Evolutionary conservation across 495 filamentous ascomycete genomes (phyloP).

Genomic region (Aspergillus kassunensis): DNA sequence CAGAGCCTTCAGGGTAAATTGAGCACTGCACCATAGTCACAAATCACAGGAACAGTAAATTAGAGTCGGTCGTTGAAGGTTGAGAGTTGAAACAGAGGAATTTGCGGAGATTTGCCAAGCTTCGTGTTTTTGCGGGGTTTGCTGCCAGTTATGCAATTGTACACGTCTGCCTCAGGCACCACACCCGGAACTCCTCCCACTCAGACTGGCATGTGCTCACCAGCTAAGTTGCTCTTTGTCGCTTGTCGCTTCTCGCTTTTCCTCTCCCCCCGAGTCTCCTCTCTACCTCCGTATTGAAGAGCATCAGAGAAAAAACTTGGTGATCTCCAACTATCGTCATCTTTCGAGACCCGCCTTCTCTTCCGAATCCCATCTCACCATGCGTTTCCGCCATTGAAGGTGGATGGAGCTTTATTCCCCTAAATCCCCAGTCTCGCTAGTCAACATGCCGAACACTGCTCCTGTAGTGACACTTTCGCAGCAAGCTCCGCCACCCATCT

Average conservation of each 20-base stretch:
- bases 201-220: constrained; percentile 1
- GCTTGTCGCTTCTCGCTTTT: constrained; percentile 2
- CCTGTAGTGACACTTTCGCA: constrained; percentile 17
- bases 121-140: constrained; percentile 7
- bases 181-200: not conserved
- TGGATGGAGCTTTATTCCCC: constrained; percentile 21
- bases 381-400: constrained; percentile 19
- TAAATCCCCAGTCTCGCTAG: constrained; percentile 30
- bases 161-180: constrained; percentile 25
- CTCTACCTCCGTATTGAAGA: not conserved
- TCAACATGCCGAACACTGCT: constrained; percentile 41
- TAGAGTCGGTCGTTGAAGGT: too few species aligned
- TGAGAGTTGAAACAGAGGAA: not conserved
- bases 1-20: too few species aligned
- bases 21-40: too few species aligned
- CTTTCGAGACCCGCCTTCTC: constrained; percentile 5
- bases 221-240: constrained; percentile 4
- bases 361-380: constrained; percentile 5
- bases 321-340: constrained; percentile 5
- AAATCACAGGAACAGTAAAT: too few species aligned
- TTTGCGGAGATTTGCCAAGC: constrained; percentile 4
- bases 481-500: constrained; percentile 25
- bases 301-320: constrained; percentile 11
- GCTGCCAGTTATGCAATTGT: constrained; percentile 12
- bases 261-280: constrained; percentile 12